Evolutionary conservation across 2,329 filamentous ascomycete genomes (phyloP).

Genomic region (Parascedosporium putredinis): DNA sequence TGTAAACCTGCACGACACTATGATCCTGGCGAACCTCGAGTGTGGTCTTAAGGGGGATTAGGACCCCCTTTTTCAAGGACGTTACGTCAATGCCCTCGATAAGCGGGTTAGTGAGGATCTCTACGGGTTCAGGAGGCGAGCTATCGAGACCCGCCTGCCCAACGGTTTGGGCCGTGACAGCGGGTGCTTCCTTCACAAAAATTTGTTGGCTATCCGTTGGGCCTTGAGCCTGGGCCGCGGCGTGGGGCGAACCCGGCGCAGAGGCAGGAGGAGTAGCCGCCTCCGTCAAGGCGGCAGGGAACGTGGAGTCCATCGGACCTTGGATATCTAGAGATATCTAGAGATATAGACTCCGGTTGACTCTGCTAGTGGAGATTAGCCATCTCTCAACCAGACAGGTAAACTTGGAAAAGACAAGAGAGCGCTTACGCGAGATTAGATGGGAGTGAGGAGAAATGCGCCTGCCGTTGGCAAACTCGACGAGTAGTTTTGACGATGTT

Average conservation of each 20-base stretch:
- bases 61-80: constrained; percentile 33
- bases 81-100: constrained; percentile 24
- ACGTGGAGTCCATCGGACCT: background rate
- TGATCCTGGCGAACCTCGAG: constrained; percentile 52
- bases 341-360: too few relatives aligned
- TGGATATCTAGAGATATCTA: background rate
- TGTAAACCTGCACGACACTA: constrained; percentile 51
- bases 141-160: background rate
- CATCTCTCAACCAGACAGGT: too few relatives aligned
- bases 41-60: constrained; percentile 55
- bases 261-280: background rate
- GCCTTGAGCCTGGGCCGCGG: background rate
- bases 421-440: too few relatives aligned
- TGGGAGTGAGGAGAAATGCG: too few relatives aligned
- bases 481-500: too few relatives aligned
- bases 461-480: too few relatives aligned
- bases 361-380: background rate
- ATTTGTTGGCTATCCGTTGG: background rate
- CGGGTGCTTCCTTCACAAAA: background rate
- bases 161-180: constrained; percentile 1
- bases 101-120: constrained; percentile 23
- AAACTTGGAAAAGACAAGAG: too few relatives aligned
- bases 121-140: constrained; percentile 11
- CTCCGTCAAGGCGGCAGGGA: background rate
- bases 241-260: background rate